Conservation (phyloP, 805 yeast species). For the Starmera quercuum region DNA sequence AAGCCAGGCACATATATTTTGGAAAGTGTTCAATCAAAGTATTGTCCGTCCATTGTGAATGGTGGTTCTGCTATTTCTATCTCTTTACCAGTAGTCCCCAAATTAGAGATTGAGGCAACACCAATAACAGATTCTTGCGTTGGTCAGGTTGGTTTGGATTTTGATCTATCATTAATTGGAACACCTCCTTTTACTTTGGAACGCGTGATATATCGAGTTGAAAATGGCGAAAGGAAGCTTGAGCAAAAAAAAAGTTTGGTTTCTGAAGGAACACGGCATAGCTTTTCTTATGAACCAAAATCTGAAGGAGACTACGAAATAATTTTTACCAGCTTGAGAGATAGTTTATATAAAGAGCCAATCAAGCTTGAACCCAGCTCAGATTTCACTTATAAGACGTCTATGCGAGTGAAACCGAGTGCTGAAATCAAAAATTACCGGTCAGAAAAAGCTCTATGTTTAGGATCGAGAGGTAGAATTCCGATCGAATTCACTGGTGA, state of each 20-base stretch:
- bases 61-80: slow-evolving; percentile 50
- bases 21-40: slow-evolving; percentile 43
- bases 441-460: slow-evolving; percentile 27
- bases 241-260: slow-evolving; percentile 28
- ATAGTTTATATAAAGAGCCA: slow-evolving; percentile 48
- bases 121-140: slow-evolving; percentile 81
- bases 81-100: slow-evolving; percentile 51
- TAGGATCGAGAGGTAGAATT: slow-evolving; percentile 37
- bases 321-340: slow-evolving; percentile 56
- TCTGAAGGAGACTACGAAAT: slow-evolving; percentile 78
- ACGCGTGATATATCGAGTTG: slow-evolving; percentile 50
- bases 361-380: slow-evolving; percentile 24
- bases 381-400: slow-evolving; percentile 53
- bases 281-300: slow-evolving; percentile 67
- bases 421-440: slow-evolving; percentile 24
- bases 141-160: slow-evolving; percentile 82
- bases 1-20: slow-evolving; percentile 65
- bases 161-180: slow-evolving; percentile 64
- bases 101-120: slow-evolving; percentile 30
- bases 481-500: slow-evolving; percentile 68
- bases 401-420: slow-evolving; percentile 64
- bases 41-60: slow-evolving; percentile 58
- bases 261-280: slow-evolving; percentile 38
- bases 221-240: slow-evolving; percentile 25
- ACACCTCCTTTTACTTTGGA: slow-evolving; percentile 73